Base-by-base conservation (phyloP, 1,284 basidiomycete species). In the Coniophora puteana region DNA sequence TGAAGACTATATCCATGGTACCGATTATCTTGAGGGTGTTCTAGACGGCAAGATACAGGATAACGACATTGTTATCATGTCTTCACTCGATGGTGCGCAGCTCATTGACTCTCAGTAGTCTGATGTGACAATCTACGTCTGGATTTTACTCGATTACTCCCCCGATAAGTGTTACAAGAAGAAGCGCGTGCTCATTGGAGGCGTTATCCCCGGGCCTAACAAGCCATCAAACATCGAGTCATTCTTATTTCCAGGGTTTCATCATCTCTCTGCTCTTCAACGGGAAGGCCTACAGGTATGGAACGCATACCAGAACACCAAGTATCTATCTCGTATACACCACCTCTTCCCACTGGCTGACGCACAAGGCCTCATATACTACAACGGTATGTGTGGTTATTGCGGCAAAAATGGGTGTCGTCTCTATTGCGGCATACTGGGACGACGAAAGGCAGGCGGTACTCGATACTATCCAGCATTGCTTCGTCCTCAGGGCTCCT, bases 361-460 rank as follows among this genome's bases (percentile, higher is more conserved):
- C 43, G 52, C 48, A 29, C 49, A 51, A 20, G 59, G 50, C 5
- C 40, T 59, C 5, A 42, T 51, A 3, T 43, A 53, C 22, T 27
- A 58, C 5, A 50, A 47, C 44, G 57, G 62, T 4, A 39, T 45
- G 11, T 52, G 55, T 22, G 57, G 59, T 8, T 61, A 62, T 39
- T 45, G 47, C 34, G 53, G 58, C 14, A 47, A 44, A 31, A 39
- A 45, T 34, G 48, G 50, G 7, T 59, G 58, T 42, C 44, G 51
- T 4, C 13, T 54, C 11, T 45, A 46, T 21, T 59, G 58, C 32
- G 38, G 42, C 3, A 29, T 51, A 4, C 36, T 28, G 8, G 50
- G 57, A 3, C 46, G 54, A 3, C 52, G 44, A 12, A 55, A 57
- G 40, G 48, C 50, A 5, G 42, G 43, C 5, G 42, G 12, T 5